Evolutionary conservation across 2,329 filamentous ascomycete genomes (phyloP).

Genomic region (Drechmeria coniospora): DNA sequence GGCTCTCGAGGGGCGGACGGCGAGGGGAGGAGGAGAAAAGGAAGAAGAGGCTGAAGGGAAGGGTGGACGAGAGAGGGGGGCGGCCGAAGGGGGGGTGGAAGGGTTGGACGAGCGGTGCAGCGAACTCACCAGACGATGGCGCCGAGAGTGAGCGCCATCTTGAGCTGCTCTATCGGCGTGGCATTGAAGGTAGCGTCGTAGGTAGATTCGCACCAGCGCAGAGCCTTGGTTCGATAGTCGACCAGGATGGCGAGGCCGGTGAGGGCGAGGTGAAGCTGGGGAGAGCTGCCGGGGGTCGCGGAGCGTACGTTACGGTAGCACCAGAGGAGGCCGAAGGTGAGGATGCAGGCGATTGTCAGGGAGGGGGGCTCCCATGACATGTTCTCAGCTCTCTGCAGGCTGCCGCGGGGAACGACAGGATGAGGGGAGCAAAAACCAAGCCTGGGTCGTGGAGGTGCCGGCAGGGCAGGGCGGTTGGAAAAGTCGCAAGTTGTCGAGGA

Average conservation of each 20-base stretch:
- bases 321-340: conserved; percentile 21
- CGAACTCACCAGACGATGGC: conserved; percentile 37
- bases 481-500: too few species aligned
- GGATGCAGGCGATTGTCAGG: conserved; percentile 24
- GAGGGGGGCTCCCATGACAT: conserved; percentile 27
- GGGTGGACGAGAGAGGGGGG: too few species aligned
- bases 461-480: conserved; percentile 8
- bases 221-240: conserved; percentile 15
- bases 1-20: too few species aligned
- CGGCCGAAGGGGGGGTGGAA: too few species aligned
- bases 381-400: conserved; percentile 17
- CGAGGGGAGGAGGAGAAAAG: conserved; percentile 3
- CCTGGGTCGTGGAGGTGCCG: conserved; percentile 9
- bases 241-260: conserved; percentile 17
- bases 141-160: conserved; percentile 37
- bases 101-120: too few species aligned
- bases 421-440: conserved; percentile 1
- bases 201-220: conserved; percentile 13
- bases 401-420: conserved; percentile 3
- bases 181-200: conserved; percentile 26
- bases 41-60: conserved; percentile 1
- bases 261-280: conserved; percentile 11
- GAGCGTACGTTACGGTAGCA: conserved; percentile 19
- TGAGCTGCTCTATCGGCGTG: conserved; percentile 32
- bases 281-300: conserved; percentile 15